Conservation (phyloP, 177 flowering plant species). For the Telopea speciosissima region DNA sequence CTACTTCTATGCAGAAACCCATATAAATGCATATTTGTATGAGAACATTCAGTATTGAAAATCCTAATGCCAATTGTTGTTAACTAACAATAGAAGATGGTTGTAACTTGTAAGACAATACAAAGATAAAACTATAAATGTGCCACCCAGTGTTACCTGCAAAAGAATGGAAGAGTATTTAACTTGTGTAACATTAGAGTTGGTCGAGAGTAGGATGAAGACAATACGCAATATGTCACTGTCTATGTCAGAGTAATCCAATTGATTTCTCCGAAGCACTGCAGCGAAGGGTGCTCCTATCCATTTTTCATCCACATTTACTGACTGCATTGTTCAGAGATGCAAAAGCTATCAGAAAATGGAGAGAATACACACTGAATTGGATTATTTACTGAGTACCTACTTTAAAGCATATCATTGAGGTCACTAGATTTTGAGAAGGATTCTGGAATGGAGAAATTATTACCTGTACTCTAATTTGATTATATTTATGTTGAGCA, state of each 20-base stretch:
- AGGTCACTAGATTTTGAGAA: background rate
- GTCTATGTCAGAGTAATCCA: conserved; percentile 35
- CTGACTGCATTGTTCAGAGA: conserved; percentile 42
- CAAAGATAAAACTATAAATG: background rate
- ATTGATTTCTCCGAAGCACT: conserved; percentile 65
- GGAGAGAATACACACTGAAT: background rate
- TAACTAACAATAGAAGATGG: background rate
- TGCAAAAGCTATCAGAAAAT: background rate
- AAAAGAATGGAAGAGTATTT: conserved; percentile 59
- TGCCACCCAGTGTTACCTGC: conserved; percentile 48
- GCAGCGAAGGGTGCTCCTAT: conserved; percentile 88
- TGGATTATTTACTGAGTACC: background rate
- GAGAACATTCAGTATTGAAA: background rate
- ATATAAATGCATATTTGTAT: background rate
- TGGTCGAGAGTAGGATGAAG: conserved; percentile 45
- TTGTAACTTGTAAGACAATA: conserved; percentile 1
- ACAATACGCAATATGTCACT: conserved; percentile 40
- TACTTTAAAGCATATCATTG: background rate
- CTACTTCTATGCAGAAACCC: background rate
- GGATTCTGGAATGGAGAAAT: background rate
- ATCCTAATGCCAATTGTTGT: background rate
- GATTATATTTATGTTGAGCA: conserved; percentile 41
- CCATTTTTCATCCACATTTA: conserved; percentile 80
- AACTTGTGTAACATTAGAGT: conserved; percentile 62
- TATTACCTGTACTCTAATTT: conserved; percentile 60